Evolutionary conservation across 768 basidiomycete genomes (phyloP).

Genomic region (Leccinum rimulosum): DNA sequence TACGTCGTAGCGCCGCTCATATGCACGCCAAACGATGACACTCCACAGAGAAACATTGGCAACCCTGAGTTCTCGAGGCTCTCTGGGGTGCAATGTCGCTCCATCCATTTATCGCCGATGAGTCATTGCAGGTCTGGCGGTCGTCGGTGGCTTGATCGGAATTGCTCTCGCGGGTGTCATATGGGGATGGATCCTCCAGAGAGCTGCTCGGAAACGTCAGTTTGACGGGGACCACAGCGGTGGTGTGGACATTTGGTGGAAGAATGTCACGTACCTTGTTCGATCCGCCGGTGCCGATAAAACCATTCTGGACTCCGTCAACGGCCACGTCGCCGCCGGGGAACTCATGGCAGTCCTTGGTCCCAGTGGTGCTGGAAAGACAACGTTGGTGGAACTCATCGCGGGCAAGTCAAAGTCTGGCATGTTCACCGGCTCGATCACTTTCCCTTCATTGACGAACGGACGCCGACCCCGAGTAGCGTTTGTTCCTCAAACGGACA

Average conservation of each 20-base stretch:
- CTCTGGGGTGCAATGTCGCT: not conserved
- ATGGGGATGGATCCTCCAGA: conserved; percentile 61
- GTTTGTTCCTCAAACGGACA: conserved; percentile 86
- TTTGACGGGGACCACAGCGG: conserved; percentile 40
- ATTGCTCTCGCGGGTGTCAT: conserved; percentile 57
- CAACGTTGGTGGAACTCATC: conserved; percentile 87
- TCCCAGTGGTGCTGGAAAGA: conserved; percentile 92
- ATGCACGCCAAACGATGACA: not conserved
- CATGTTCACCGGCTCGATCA: conserved; percentile 58
- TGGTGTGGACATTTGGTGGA: conserved; percentile 69
- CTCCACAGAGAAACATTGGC: not conserved
- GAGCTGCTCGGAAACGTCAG: conserved; percentile 52
- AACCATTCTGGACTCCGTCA: conserved; percentile 71
- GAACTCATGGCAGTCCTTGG: conserved; percentile 91
- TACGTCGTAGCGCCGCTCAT: not conserved
- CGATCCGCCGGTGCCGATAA: conserved; percentile 36
- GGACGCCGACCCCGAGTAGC: conserved; percentile 57
- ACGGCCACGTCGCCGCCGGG: conserved; percentile 71
- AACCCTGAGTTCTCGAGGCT: not conserved
- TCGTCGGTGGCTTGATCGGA: conserved; percentile 38
- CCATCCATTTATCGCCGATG: not conserved
- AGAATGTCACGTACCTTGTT: conserved; percentile 63
- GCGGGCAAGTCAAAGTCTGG: conserved; percentile 83
- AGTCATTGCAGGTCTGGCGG: too few species aligned
- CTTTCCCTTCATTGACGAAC: conserved; percentile 43